Conservation (phyloP, 2,329 filamentous ascomycete genomes). For the Paracoccidioides brasiliensis region DNA sequence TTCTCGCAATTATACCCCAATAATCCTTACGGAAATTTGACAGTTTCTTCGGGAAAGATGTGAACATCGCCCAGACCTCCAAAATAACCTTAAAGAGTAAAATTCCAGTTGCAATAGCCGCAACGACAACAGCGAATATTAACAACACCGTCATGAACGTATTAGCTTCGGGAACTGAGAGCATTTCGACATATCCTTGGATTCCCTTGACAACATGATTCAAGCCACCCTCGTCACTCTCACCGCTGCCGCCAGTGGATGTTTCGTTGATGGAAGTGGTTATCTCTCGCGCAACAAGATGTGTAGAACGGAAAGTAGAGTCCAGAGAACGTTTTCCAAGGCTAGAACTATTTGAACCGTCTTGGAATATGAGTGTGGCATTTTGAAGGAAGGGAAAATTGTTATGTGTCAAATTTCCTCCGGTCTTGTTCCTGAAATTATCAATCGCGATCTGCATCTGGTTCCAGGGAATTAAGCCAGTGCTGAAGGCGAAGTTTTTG, state of each 20-base stretch:
- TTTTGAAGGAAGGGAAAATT: slow-evolving; percentile 64
- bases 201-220: slow-evolving; percentile 57
- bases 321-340: slow-evolving; percentile 42
- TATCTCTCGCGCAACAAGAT: slow-evolving; percentile 42
- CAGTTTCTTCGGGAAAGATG: slow-evolving; percentile 67
- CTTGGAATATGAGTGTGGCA: slow-evolving; percentile 57
- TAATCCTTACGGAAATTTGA: slow-evolving; percentile 86
- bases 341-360: slow-evolving; percentile 40
- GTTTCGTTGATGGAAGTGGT: slow-evolving; percentile 32
- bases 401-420: slow-evolving; percentile 73
- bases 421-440: slow-evolving; percentile 63
- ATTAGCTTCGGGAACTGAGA: slow-evolving; percentile 75
- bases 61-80: slow-evolving; percentile 82
- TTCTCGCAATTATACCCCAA: slow-evolving; percentile 81
- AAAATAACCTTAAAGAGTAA: slow-evolving; percentile 83
- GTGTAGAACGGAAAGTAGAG: slow-evolving; percentile 27
- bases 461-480: slow-evolving; percentile 72
- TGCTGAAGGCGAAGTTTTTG: slow-evolving; percentile 88
- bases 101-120: slow-evolving; percentile 69
- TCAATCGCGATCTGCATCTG: slow-evolving; percentile 72
- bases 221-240: slow-evolving; percentile 27
- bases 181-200: slow-evolving; percentile 67
- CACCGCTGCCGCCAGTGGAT: slow-evolving; percentile 16
- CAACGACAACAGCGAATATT: slow-evolving; percentile 76
- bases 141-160: slow-evolving; percentile 93